These are phyloP conservation scores for Acanthamoeba triangularis DNA, from an alignment of 208 protist genomes.

Conservation along the genomic window DNA sequence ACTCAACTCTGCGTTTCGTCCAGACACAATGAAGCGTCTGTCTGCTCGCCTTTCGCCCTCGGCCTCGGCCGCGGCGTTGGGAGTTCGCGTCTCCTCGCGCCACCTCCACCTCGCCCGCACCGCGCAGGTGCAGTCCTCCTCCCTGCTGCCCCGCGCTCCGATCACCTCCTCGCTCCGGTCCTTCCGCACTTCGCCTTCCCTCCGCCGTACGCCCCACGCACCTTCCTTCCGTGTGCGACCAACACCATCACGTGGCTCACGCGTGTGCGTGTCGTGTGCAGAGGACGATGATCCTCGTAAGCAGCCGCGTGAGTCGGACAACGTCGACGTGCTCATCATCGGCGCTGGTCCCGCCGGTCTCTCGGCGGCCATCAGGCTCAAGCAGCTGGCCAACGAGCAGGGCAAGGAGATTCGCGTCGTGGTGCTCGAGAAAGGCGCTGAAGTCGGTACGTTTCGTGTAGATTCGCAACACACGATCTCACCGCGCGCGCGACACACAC, in stretches of 20 bases:
- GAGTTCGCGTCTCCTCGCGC: background rate
- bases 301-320: slow-evolving; percentile 41
- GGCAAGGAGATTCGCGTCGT: slow-evolving; percentile 94
- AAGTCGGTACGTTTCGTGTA: slow-evolving; percentile 88
- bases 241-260: background rate
- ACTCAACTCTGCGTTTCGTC: too few relatives aligned
- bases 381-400: slow-evolving; percentile 94
- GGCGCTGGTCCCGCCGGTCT: slow-evolving; percentile 94
- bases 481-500: background rate
- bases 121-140: background rate
- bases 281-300: slow-evolving; percentile 69
- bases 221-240: background rate
- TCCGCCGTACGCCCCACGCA: background rate
- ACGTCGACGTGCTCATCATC: slow-evolving; percentile 66
- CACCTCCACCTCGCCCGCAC: background rate
- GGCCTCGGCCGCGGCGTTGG: background rate
- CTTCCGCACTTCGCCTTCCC: background rate
- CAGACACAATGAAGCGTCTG: background rate
- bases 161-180: background rate
- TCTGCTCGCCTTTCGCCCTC: background rate
- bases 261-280: background rate
- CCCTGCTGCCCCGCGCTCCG: background rate
- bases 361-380: slow-evolving; percentile 96
- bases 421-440: slow-evolving; percentile 98
- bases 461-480: background rate